Conservation (phyloP, 2,329 filamentous ascomycete species). For the Cercospora sp. region DNA sequence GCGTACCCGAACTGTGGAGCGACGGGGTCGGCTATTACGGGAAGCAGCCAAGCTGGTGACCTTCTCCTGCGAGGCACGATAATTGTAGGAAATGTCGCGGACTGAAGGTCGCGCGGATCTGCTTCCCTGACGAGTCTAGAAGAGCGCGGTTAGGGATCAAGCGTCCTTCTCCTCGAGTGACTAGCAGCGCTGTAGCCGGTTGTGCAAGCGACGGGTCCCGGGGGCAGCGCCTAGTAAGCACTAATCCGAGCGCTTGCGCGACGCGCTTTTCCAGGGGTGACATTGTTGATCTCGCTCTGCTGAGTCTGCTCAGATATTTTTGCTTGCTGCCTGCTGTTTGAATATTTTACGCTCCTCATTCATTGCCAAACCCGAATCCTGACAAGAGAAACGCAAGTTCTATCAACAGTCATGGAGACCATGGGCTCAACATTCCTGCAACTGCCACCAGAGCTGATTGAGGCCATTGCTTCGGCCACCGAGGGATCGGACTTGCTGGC, state of each 20-base stretch:
- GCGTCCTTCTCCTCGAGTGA: neutral
- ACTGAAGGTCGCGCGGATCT: neutral
- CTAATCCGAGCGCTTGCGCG: neutral
- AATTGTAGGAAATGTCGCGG: neutral
- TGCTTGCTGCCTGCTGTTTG: neutral
- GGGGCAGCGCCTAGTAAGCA: neutral
- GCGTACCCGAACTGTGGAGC: neutral
- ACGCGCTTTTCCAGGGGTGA: neutral
- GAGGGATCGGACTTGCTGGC: slow-evolving; percentile 2
- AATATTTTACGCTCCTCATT: neutral
- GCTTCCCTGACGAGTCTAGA: slow-evolving; percentile 1
- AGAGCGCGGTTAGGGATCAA: neutral
- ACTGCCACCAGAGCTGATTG: slow-evolving; percentile 75
- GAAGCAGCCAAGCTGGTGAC: neutral
- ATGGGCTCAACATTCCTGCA: slow-evolving; percentile 65
- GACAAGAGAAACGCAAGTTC: neutral
- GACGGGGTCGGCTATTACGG: neutral
- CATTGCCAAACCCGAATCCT: neutral
- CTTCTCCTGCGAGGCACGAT: neutral
- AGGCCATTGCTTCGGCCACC: slow-evolving; percentile 71
- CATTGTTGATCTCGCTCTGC: neutral
- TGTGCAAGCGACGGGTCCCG: neutral
- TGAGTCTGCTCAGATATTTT: neutral
- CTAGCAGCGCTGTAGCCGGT: neutral
- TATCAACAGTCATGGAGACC: neutral